Base-by-base conservation (phyloP, 2,329 filamentous ascomycete species). In the Epichloe uncinata region DNA sequence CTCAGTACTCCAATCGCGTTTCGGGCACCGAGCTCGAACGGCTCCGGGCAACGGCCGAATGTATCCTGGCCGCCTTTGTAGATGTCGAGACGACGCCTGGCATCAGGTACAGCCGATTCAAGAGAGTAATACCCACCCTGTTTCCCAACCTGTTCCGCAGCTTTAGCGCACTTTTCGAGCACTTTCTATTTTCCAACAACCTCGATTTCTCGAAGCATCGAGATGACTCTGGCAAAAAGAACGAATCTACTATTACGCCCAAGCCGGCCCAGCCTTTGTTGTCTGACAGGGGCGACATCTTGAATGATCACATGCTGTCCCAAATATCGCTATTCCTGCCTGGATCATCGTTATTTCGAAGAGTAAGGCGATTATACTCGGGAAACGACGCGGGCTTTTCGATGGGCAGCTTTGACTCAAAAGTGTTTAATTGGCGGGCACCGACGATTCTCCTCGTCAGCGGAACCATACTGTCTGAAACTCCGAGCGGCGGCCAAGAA, bases 351-450 rank as follows among this genome's bases (percentile, higher is more conserved):
- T 71, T 89, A 5, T 88, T 87, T 61, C 71, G 79, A 11, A 73
- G 78, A 3, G 69, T 88, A 2, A 77, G 82, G 1, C 73, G 80
- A 2, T 69, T 89, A 0, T 89, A 88, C 60, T 82, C 81, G 1
- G 85, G 84, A 5, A 80, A 77, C 44, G 76, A 79, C 26, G 79
- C 82, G 12, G 85, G 85, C 5, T 89, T 87, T 64, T 86, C 82
- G 18, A 84, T 88, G 78, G 83, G 84, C 20, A 83, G 81, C 50
- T 87, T 88, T 54, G 82, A 87, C 60, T 76, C 81, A 18, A 82
- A 81, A 56, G 81, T 87, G 3, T 85, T 88, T 66, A 85, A 88
- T 61, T 89, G 85, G 84, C 73, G 78, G 41, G 84, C 84, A 0
- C 85, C 85, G 0, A 87, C 85, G 0, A 77, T 89, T 18, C 69